Conservation (phyloP, 83 land plant genomes). For the Isoetes engelmannii region DNA sequence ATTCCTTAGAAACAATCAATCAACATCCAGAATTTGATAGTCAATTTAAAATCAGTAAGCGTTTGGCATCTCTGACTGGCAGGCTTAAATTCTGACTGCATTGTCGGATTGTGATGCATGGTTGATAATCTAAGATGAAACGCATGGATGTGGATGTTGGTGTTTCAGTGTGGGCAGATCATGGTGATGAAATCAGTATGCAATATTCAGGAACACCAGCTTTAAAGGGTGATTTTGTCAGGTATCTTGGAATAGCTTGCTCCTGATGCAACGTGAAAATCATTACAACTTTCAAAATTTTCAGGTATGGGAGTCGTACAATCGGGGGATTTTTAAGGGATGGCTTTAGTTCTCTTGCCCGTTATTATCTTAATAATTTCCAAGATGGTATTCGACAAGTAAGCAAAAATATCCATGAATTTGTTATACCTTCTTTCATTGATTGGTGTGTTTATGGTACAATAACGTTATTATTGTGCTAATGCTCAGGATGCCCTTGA, state of each 20-base stretch:
- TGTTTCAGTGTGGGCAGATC: slow-evolving; percentile 91
- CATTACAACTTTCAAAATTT: neutral
- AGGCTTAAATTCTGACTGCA: too few species aligned
- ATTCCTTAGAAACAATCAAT: slow-evolving; percentile 41
- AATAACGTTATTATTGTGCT: too few species aligned
- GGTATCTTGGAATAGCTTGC: slow-evolving; percentile 34
- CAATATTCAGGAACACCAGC: slow-evolving; percentile 98
- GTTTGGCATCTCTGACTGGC: neutral
- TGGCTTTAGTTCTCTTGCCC: slow-evolving; percentile 64
- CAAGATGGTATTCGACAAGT: slow-evolving; percentile 92
- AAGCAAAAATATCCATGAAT: neutral
- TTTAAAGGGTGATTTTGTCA: slow-evolving; percentile 92
- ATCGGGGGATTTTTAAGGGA: slow-evolving; percentile 60
- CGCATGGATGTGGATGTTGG: slow-evolving; percentile 7
- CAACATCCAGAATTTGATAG: slow-evolving; percentile 53
- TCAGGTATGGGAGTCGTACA: slow-evolving; percentile 64
- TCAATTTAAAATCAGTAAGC: slow-evolving; percentile 65
- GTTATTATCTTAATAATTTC: slow-evolving; percentile 87
- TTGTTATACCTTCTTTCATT: too few species aligned
- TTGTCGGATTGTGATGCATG: neutral
- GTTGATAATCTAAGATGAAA: neutral
- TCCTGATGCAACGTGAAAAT: neutral
- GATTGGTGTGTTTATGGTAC: too few species aligned
- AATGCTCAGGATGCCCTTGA: slow-evolving; percentile 71
- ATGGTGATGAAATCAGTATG: slow-evolving; percentile 95